A percentile compares a stretch with the other conserved stretches of the same genome.
Evolutionary conservation across 768 basidiomycete genomes (phyloP).

Genomic region (Austroboletus eburneus): DNA sequence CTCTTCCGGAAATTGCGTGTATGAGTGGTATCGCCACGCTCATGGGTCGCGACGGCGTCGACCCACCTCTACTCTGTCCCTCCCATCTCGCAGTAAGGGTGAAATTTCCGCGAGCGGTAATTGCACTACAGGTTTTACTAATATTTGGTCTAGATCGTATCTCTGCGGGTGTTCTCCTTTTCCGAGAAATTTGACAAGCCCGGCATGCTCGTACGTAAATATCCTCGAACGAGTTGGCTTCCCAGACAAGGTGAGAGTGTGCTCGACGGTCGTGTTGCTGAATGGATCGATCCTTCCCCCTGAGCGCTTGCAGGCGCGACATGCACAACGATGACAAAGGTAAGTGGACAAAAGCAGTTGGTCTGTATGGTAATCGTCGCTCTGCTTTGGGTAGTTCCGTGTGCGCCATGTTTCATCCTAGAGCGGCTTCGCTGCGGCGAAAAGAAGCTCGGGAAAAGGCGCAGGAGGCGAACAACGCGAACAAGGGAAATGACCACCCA

Average conservation of each 20-base stretch:
- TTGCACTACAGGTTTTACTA: conserved; percentile 23
- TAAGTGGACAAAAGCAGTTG: conserved; percentile 2
- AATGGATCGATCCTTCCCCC: too few relatives aligned
- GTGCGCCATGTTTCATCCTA: conserved; percentile 19
- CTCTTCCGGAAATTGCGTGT: conserved; percentile 21
- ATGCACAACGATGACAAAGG: conserved; percentile 6
- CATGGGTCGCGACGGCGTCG: too few relatives aligned
- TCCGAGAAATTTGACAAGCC: conserved; percentile 16
- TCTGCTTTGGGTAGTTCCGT: conserved; percentile 23
- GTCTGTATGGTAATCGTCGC: conserved; percentile 18
- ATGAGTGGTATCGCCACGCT: too few relatives aligned
- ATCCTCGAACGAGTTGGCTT: conserved; percentile 6
- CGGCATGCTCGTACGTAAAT: conserved; percentile 24
- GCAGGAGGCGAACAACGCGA: conserved; percentile 4
- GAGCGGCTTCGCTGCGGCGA: conserved; percentile 21
- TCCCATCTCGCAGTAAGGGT: conserved; percentile 22
- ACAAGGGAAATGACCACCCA: conserved; percentile 10
- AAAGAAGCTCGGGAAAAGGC: conserved; percentile 18
- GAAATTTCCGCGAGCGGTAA: conserved; percentile 30
- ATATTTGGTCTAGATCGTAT: conserved; percentile 24
- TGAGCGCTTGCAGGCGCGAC: conserved; percentile 12
- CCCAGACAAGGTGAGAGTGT: conserved; percentile 24
- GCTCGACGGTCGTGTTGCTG: conserved; percentile 3
- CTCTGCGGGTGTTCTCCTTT: conserved; percentile 19
- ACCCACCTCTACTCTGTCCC: conserved; percentile 1